phyloP scores from a whole-genome alignment of 129 eudicot genomes.

The Glebionis coronaria region DNA sequence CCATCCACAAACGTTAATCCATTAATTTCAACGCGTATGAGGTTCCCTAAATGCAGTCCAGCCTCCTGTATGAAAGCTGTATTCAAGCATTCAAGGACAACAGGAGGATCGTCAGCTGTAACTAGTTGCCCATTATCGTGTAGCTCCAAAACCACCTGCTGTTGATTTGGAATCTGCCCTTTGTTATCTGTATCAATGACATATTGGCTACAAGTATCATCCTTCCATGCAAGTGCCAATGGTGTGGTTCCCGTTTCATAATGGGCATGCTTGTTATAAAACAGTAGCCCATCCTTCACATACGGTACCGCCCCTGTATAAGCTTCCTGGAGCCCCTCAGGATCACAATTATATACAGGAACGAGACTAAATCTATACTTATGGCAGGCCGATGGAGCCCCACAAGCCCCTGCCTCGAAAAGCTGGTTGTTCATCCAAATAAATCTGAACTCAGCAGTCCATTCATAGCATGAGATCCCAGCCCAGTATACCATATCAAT shows the following conservation, averaged over 20 bases:
- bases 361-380: slow-evolving; percentile 70
- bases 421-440: slow-evolving; percentile 94
- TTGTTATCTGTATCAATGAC: no score
- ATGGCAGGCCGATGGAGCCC: slow-evolving; percentile 68
- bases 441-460: slow-evolving; percentile 91
- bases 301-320: slow-evolving; percentile 73
- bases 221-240: slow-evolving; percentile 84
- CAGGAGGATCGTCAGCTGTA: no score
- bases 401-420: slow-evolving; percentile 76
- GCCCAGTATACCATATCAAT: no score
- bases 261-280: slow-evolving; percentile 94
- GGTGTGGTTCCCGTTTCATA: slow-evolving; percentile 94
- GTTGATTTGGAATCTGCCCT: no score
- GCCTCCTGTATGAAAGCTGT: slow-evolving; percentile 74
- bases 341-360: no score
- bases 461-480: no score
- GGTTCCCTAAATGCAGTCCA: slow-evolving; percentile 61
- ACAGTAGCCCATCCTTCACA: slow-evolving; percentile 79
- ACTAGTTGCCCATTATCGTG: no score
- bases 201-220: slow-evolving; percentile 82
- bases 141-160: no score
- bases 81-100: no score
- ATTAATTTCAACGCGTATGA: slow-evolving; percentile 57
- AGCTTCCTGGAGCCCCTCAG: slow-evolving; percentile 76
- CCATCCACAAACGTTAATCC: slow-evolving; percentile 70